Conservation (phyloP, 139 green algal species). For the Chlorella sp. region DNA sequence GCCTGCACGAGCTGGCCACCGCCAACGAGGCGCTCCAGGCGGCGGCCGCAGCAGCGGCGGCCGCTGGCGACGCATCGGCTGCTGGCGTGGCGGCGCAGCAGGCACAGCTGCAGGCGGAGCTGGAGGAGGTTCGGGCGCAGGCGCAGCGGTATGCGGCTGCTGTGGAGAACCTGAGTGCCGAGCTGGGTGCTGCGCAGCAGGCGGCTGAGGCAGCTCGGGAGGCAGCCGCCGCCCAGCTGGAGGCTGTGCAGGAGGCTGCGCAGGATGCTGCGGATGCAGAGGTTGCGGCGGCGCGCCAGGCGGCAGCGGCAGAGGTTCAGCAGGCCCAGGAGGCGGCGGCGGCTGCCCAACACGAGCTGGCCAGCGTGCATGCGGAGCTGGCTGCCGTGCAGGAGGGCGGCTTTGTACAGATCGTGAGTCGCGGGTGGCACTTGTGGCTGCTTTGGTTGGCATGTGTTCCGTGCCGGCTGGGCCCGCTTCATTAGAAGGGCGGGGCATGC, state of each 20-base stretch:
- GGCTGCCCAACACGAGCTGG: neutral
- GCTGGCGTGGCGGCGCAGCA: no score
- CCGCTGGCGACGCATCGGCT: neutral
- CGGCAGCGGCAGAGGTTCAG: neutral
- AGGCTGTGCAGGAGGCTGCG: neutral
- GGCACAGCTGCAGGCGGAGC: neutral
- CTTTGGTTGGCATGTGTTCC: no score
- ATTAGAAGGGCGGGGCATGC: no score
- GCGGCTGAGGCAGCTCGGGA: conserved; percentile 2
- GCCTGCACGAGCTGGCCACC: conserved; percentile 1
- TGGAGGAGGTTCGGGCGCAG: neutral
- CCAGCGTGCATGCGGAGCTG: neutral
- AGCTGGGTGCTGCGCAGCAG: conserved; percentile 19
- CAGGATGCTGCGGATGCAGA: neutral
- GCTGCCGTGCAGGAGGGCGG: conserved; percentile 1
- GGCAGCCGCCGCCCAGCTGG: conserved; percentile 9
- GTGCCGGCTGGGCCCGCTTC: no score
- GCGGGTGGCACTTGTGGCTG: no score
- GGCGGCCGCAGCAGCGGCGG: neutral
- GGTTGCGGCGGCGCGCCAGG: neutral
- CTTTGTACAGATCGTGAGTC: neutral
- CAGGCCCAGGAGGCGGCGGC: neutral
- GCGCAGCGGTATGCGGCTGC: neutral
- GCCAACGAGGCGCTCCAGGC: conserved; percentile 7
- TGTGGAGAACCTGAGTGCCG: conserved; percentile 1